Evolutionary conservation across 2,329 filamentous ascomycete species (phyloP), one percentile per base, ranked within the genome.

Genomic region (Aspergillus sp.): DNA sequence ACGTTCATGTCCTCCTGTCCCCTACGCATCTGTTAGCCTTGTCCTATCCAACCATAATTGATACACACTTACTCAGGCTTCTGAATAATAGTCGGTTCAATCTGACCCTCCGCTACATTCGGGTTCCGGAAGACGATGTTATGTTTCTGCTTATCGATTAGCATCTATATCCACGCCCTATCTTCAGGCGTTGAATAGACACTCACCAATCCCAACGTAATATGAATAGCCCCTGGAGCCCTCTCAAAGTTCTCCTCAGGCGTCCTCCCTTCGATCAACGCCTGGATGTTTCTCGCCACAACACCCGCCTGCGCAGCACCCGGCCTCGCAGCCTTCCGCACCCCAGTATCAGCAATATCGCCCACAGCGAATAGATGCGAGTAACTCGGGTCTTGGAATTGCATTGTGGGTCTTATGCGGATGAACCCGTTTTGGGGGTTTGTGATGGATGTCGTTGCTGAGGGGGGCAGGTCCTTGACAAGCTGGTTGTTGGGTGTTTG

Each of bases 401-500:
- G 65, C 60, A 68, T 56, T 0, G 65, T 68, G 0, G 63, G 60
- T 13, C 58, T 54, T 27, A 67, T 56, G 1, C 64, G 61, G 43
- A 68, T 60, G 27, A 60, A 67, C 4, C 64, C 65, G 45, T 66
- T 67, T 1, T 60, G 53, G 0, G 62, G 64, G 49, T 68, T 69
- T 3, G 67, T 47, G 1, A 68, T 49, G 1, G 60, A 60, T 6
- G 54, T 51, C 0, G 57, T 27, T 0, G 43, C 44, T 0, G 60
- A 58, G 1, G 65, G 54, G 1, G 61, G 55, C 2, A 74, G 48
- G 5, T 60, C 45, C 2, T 55, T 43, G 5, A 77, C 47, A 4
- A 75, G 59, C 12, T 61, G 53, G 10, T 72, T 74, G 37, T 75
- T 74, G 0, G 74, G 71, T n/a, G 57, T 70, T 57, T 77, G 74